phyloP scores from a whole-genome alignment of 257 asterid species.

The Penstemon newberryi region DNA sequence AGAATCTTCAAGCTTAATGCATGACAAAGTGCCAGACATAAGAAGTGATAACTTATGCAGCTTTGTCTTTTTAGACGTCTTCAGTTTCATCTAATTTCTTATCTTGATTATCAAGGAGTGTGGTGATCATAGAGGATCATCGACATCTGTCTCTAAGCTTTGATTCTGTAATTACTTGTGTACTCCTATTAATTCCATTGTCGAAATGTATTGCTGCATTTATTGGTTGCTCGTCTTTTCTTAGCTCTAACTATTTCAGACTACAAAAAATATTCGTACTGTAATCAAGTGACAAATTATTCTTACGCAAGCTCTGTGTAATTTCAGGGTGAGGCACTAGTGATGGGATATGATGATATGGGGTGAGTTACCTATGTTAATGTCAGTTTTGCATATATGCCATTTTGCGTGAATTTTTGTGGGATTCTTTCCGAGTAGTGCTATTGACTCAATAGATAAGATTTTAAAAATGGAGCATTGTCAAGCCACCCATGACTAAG shows the following conservation, averaged over 20 bases:
- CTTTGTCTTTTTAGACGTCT: conserved; percentile 2
- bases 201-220: conserved; percentile 3
- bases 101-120: conserved; percentile 3
- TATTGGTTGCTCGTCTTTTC: conserved; percentile 21
- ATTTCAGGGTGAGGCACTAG: conserved; percentile 97
- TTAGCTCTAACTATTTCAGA: conserved; percentile 13
- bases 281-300: conserved; percentile 21
- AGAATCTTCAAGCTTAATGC: conserved; percentile 9
- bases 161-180: conserved; percentile 8
- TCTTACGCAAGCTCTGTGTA: conserved; percentile 34
- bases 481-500: not conserved
- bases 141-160: conserved; percentile 7
- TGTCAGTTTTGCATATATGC: conserved; percentile 5
- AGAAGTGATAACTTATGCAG: not conserved
- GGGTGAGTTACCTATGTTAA: conserved; percentile 66
- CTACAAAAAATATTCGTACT: conserved; percentile 8
- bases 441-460: not conserved
- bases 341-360: conserved; percentile 99
- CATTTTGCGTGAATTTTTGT: conserved; percentile 21
- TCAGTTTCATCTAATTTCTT: conserved; percentile 9
- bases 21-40: not conserved
- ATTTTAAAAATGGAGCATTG: conserved; percentile 11
- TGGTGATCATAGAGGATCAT: not conserved
- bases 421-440: conserved; percentile 22
- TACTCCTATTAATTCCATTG: conserved; percentile 22